Conservation (phyloP, 805 yeast genomes). For the Hanseniaspora clermontiae region DNA sequence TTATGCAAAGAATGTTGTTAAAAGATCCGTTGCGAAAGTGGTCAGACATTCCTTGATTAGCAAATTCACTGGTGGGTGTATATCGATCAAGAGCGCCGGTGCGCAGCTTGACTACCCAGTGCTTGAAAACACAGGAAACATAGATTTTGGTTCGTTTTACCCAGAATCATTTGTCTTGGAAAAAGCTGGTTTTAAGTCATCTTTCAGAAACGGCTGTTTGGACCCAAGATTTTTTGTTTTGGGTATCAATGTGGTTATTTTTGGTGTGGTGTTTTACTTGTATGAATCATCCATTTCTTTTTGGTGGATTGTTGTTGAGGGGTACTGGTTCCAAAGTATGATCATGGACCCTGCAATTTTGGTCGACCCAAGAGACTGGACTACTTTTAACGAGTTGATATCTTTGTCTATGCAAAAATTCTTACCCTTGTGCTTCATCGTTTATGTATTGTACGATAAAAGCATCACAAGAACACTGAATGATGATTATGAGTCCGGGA, state of each 20-base stretch:
- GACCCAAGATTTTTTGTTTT: conserved; percentile 57
- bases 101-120: conserved; percentile 25
- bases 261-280: conserved; percentile 48
- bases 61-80: conserved; percentile 11
- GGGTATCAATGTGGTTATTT: conserved; percentile 45
- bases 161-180: conserved; percentile 60
- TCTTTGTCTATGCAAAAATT: conserved; percentile 64
- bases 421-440: conserved; percentile 59
- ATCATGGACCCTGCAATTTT: conserved; percentile 68
- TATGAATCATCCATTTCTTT: conserved; percentile 37
- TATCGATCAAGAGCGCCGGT: neutral
- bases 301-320: conserved; percentile 51
- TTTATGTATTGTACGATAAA: conserved; percentile 55
- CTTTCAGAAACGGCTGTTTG: conserved; percentile 39
- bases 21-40: conserved; percentile 27
- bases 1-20: neutral
- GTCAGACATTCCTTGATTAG: conserved; percentile 30
- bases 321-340: conserved; percentile 72
- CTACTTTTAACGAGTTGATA: conserved; percentile 43
- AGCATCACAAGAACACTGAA: conserved; percentile 38
- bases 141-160: conserved; percentile 57
- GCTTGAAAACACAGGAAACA: conserved; percentile 1
- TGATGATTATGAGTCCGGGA: conserved; percentile 32
- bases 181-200: conserved; percentile 19
- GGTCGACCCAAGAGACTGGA: conserved; percentile 40